Conservation (phyloP, 1,284 basidiomycete species). For the Naganishia sp. region DNA sequence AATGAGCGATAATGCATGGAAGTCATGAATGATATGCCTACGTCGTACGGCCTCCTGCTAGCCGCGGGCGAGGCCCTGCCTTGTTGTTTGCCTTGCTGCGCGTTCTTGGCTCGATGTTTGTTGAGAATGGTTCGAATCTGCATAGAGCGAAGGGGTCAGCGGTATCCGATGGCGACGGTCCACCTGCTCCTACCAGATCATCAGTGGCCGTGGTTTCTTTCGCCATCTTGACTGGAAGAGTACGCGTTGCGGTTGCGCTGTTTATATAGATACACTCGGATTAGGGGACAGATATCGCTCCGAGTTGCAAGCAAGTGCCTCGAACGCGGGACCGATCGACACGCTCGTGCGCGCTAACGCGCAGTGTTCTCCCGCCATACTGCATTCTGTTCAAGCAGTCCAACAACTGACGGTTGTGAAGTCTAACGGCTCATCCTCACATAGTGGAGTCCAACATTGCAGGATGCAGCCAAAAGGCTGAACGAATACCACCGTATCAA, state of each 20-base stretch:
- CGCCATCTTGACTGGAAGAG: slow-evolving; percentile 10
- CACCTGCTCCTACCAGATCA: slow-evolving; percentile 3
- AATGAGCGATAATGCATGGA: neutral
- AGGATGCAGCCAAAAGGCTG: too few species aligned
- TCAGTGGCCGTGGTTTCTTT: slow-evolving; percentile 20
- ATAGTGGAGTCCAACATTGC: too few species aligned
- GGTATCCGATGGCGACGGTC: neutral
- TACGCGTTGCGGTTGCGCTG: neutral
- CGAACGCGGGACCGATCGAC: too few species aligned
- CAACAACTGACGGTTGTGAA: too few species aligned
- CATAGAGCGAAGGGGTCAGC: neutral
- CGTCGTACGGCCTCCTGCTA: slow-evolving; percentile 17
- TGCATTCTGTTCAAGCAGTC: too few species aligned
- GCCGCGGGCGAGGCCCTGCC: slow-evolving; percentile 19
- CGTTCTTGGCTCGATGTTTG: slow-evolving; percentile 26
- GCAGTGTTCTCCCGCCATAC: too few species aligned
- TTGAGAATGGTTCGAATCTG: slow-evolving; percentile 24
- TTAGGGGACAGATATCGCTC: too few species aligned
- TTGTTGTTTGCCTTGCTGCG: slow-evolving; percentile 12
- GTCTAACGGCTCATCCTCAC: too few species aligned
- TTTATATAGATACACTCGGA: too few species aligned
- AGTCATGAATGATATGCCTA: neutral
- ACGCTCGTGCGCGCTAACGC: too few species aligned
- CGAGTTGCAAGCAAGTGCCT: neutral
- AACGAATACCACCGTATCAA: too few species aligned